These are phyloP conservation scores for Phellinidium pouzarii DNA, from an alignment of 1,284 basidiomycete species.

Conservation along the genomic window DNA sequence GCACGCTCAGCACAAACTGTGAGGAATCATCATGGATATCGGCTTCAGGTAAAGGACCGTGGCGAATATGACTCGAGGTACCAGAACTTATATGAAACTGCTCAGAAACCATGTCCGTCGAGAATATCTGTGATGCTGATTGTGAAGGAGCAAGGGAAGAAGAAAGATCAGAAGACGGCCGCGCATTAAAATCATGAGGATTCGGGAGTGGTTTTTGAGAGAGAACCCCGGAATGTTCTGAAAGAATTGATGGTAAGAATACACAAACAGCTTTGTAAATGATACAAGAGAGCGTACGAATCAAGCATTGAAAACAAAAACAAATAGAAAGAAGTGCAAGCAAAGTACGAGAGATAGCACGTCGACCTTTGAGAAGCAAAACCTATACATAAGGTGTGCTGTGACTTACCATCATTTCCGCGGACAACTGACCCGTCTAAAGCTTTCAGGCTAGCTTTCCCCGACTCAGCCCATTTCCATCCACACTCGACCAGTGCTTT, in stretches of 20 bases:
- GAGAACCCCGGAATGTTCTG: not conserved
- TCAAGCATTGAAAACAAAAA: not conserved
- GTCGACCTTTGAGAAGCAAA: not conserved
- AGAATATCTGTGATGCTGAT: constrained; percentile 47
- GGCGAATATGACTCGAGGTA: not conserved
- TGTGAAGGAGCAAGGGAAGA: constrained; percentile 55
- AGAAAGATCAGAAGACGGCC: constrained; percentile 37
- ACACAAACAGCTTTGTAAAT: not conserved
- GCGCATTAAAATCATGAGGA: constrained; percentile 3
- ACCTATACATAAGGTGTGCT: not conserved
- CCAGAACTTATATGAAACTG: constrained; percentile 1
- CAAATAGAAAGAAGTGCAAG: not conserved
- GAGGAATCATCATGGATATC: constrained; percentile 15
- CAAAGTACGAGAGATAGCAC: not conserved
- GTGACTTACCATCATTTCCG: not conserved
- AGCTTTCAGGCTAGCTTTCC: constrained; percentile 44
- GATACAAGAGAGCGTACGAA: not conserved
- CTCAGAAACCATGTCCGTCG: not conserved
- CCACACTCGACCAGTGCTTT: constrained; percentile 61
- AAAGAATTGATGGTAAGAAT: not conserved
- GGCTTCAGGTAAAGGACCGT: constrained; percentile 4
- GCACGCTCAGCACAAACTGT: constrained; percentile 32
- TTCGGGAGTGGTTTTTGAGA: constrained; percentile 15
- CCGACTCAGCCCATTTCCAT: constrained; percentile 58
- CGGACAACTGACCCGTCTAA: constrained; percentile 26